Evolutionary conservation across 331 rosid genomes (phyloP).

Genomic region (Quercus tomentella): DNA sequence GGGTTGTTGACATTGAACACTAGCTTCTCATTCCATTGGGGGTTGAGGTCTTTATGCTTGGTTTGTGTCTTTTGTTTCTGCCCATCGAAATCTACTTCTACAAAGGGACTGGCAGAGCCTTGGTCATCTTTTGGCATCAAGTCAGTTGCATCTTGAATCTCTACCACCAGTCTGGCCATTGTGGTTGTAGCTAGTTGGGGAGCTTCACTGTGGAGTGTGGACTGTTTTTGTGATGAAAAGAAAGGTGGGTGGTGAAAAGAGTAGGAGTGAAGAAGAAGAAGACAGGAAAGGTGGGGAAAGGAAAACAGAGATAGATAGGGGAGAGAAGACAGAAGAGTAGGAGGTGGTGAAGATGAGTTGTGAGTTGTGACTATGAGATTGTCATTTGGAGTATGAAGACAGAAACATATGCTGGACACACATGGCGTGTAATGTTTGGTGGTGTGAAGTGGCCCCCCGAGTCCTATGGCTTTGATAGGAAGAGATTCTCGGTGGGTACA

Average conservation of each 20-base stretch:
- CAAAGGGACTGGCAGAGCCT: constrained; percentile 79
- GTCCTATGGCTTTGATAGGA: constrained; percentile 33
- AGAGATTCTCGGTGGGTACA: constrained; percentile 40
- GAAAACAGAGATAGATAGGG: background rate
- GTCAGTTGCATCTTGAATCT: constrained; percentile 66
- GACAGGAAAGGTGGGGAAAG: constrained; percentile 2
- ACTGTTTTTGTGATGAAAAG: background rate
- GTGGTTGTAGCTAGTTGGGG: background rate
- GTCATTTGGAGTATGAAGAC: constrained; percentile 55
- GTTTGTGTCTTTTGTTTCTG: constrained; percentile 61
- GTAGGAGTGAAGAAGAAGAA: constrained; percentile 24
- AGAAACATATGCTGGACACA: constrained; percentile 29
- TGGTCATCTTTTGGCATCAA: constrained; percentile 81
- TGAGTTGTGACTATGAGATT: too few relatives aligned
- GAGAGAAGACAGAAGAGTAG: constrained; percentile 7
- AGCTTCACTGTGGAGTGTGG: background rate
- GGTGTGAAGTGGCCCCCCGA: constrained; percentile 42
- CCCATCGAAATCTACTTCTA: constrained; percentile 52
- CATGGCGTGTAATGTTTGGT: constrained; percentile 25
- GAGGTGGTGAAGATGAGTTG: constrained; percentile 36
- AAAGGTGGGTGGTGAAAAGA: constrained; percentile 10
- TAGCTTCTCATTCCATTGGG: constrained; percentile 72
- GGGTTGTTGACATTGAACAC: constrained; percentile 48
- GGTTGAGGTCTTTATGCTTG: constrained; percentile 63
- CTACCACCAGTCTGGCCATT: constrained; percentile 69